These are phyloP conservation scores for Phytophthora palmivora DNA, from an alignment of 352 stramenopile species.

Conservation along the genomic window DNA sequence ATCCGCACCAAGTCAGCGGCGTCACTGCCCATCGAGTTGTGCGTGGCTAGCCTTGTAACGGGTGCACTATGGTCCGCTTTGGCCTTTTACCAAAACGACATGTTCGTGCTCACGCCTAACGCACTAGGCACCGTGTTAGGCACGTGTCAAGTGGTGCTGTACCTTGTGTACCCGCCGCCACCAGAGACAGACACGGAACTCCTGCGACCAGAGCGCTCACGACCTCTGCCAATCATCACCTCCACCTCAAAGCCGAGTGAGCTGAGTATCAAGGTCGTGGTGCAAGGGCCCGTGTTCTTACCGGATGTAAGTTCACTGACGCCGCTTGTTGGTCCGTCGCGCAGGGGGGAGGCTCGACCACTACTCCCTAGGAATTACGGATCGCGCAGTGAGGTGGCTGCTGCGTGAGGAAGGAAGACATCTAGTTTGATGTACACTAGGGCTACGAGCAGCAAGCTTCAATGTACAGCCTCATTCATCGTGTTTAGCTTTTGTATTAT, in stretches of 20 bases:
- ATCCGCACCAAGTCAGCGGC: conserved; percentile 35
- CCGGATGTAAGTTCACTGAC: conserved; percentile 11
- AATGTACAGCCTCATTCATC: conserved; percentile 9
- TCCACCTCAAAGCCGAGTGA: conserved; percentile 13
- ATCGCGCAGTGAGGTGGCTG: conserved; percentile 12
- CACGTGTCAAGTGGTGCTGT: conserved; percentile 40
- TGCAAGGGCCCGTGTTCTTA: conserved; percentile 12
- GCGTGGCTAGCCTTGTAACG: conserved; percentile 29
- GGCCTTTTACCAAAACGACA: conserved; percentile 29
- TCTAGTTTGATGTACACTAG: background rate
- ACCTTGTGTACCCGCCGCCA: conserved; percentile 38
- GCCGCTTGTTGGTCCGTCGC: conserved; percentile 8
- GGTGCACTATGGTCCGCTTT: conserved; percentile 31
- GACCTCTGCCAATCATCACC: conserved; percentile 17
- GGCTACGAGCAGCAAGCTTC: conserved; percentile 10
- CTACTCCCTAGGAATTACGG: conserved; percentile 14
- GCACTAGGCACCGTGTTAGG: conserved; percentile 35
- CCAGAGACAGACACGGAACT: conserved; percentile 2
- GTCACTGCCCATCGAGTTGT: conserved; percentile 40
- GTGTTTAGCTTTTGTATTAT: no score
- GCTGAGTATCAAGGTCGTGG: conserved; percentile 16
- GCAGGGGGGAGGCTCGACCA: conserved; percentile 4
- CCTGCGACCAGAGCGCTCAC: conserved; percentile 4
- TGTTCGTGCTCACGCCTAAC: conserved; percentile 44
- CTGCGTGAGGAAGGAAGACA: conserved; percentile 1